phyloP scores from a whole-genome alignment of 805 yeast genomes.

The Sporopachydermia lactativora region DNA sequence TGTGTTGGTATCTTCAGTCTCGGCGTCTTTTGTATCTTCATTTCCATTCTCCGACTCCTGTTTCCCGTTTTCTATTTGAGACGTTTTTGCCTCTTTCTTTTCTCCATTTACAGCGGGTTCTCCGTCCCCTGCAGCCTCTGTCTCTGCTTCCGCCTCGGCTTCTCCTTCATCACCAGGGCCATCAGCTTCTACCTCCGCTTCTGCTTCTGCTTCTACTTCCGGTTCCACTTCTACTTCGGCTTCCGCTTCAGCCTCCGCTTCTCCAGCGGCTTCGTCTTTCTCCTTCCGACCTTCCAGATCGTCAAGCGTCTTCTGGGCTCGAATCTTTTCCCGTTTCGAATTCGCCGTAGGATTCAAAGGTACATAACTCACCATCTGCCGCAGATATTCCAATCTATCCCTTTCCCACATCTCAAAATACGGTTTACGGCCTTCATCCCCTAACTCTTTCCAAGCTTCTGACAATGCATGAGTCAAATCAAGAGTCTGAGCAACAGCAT shows the following conservation, averaged over 20 bases:
- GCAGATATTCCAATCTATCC: conserved; percentile 61
- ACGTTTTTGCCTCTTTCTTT: too few species aligned
- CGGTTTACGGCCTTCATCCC: conserved; percentile 55
- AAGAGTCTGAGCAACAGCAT: conserved; percentile 22
- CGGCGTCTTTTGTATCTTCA: too few species aligned
- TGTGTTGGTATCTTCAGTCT: too few species aligned
- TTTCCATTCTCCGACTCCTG: too few species aligned
- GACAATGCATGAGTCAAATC: conserved; percentile 72
- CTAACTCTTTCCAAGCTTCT: conserved; percentile 72
- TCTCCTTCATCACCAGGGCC: conserved; percentile 11
- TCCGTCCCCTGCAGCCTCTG: background rate
- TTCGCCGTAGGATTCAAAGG: conserved; percentile 15
- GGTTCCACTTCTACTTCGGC: conserved; percentile 6
- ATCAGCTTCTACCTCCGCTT: conserved; percentile 10
- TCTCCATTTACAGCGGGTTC: too few species aligned
- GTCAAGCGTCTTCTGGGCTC: conserved; percentile 13
- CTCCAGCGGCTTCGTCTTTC: conserved; percentile 1
- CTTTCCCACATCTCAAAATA: conserved; percentile 64
- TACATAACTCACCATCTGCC: conserved; percentile 49
- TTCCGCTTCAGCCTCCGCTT: conserved; percentile 8
- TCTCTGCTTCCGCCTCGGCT: conserved; percentile 7
- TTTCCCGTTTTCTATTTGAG: too few species aligned
- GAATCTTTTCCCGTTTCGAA: conserved; percentile 12
- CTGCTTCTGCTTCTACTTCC: background rate
- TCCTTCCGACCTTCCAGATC: conserved; percentile 2